These are phyloP conservation scores for Carex kokanica DNA, from an alignment of 176 grass and related monocot genomes.

Conservation along the genomic window DNA sequence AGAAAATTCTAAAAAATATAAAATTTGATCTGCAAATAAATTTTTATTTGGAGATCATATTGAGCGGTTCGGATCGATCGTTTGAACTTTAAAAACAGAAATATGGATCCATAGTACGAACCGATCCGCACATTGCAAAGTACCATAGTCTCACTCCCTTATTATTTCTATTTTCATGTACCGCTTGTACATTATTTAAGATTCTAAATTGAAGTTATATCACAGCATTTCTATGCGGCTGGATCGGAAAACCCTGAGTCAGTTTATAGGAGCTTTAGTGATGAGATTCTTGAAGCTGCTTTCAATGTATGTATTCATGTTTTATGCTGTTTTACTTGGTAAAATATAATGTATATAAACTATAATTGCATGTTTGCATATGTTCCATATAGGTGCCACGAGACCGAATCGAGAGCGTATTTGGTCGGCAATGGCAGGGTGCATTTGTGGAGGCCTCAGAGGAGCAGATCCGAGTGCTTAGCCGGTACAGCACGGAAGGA, in stretches of 20 bases:
- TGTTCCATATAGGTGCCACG: constrained; percentile 30
- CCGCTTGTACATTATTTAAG: neutral
- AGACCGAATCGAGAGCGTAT: constrained; percentile 40
- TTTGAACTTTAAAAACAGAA: no score
- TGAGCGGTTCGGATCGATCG: no score
- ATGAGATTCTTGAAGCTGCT: constrained; percentile 56
- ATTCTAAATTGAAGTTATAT: neutral
- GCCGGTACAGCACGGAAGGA: constrained; percentile 27
- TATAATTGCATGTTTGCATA: constrained; percentile 9
- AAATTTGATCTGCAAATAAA: no score
- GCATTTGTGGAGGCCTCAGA: constrained; percentile 40
- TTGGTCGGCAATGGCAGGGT: constrained; percentile 37
- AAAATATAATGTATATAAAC: neutral
- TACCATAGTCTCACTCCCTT: no score
- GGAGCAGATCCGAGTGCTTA: constrained; percentile 59
- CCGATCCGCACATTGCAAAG: no score
- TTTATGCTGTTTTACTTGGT: neutral
- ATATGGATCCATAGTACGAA: no score
- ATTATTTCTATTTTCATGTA: neutral
- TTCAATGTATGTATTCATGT: constrained; percentile 46
- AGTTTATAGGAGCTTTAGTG: constrained; percentile 55
- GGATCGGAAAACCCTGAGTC: constrained; percentile 40
- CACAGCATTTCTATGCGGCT: constrained; percentile 50
- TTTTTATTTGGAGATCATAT: no score
- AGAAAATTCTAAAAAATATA: no score